Conservation (phyloP, 345 rosid genomes). For the Citrus australasica region DNA sequence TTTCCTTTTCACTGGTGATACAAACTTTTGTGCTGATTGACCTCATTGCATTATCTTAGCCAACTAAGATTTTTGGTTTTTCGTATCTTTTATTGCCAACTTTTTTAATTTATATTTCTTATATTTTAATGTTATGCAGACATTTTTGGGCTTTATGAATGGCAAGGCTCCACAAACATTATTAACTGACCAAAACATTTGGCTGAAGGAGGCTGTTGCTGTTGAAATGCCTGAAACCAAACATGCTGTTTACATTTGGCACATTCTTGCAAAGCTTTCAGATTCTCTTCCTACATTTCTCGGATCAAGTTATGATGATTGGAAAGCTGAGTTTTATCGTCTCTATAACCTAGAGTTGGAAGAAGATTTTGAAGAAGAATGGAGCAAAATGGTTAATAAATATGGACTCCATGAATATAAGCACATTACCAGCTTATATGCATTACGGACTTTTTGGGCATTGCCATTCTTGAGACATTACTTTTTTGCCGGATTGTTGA, state of each 20-base stretch:
- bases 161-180: slow-evolving; percentile 54
- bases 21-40: not conserved
- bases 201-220: slow-evolving; percentile 56
- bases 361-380: slow-evolving; percentile 48
- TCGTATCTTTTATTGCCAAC: not conserved
- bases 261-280: slow-evolving; percentile 45
- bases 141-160: slow-evolving; percentile 51
- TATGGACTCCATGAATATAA: slow-evolving; percentile 47
- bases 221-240: slow-evolving; percentile 44
- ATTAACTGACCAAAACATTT: slow-evolving; percentile 52
- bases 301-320: slow-evolving; percentile 46
- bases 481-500: slow-evolving; percentile 50
- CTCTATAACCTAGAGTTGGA: slow-evolving; percentile 34
- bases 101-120: not conserved
- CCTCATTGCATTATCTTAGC: not conserved
- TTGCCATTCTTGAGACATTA: slow-evolving; percentile 49
- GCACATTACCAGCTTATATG: slow-evolving; percentile 48
- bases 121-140: slow-evolving; percentile 28
- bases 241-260: slow-evolving; percentile 55
- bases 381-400: slow-evolving; percentile 46
- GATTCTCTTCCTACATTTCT: slow-evolving; percentile 51
- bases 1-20: not conserved
- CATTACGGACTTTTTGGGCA: slow-evolving; percentile 50
- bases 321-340: slow-evolving; percentile 47
- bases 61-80: not conserved